phyloP scores from a whole-genome alignment of 2,329 filamentous ascomycete species.

The Tolypocladium album region DNA sequence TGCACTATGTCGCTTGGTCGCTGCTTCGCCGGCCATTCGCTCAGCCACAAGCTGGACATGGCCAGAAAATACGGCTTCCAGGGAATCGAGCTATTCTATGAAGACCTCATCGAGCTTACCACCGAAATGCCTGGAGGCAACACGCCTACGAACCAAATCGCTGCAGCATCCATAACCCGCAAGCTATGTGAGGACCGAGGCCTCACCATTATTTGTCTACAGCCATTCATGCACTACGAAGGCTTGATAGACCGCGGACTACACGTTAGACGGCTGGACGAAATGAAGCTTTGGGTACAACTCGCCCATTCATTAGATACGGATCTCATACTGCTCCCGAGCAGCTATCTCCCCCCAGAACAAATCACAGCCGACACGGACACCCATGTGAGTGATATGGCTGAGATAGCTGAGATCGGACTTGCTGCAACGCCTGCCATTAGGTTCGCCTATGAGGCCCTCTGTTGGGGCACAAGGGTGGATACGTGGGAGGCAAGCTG shows the following conservation, averaged over 20 bases:
- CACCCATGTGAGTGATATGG: constrained; percentile 51
- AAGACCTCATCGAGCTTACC: constrained; percentile 59
- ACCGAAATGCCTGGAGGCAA: constrained; percentile 28
- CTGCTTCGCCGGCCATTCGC: constrained; percentile 54
- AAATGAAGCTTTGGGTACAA: constrained; percentile 60
- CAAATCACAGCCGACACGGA: constrained; percentile 34
- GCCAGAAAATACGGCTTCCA: constrained; percentile 50
- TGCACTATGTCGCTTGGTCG: constrained; percentile 69
- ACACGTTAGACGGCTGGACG: constrained; percentile 45
- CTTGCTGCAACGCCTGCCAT: constrained; percentile 43
- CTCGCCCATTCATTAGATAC: constrained; percentile 54
- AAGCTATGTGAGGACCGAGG: constrained; percentile 43
- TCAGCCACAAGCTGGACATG: constrained; percentile 57
- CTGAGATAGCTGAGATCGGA: constrained; percentile 57
- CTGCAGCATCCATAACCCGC: constrained; percentile 47
- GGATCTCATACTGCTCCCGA: constrained; percentile 65
- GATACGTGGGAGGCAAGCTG: constrained; percentile 64
- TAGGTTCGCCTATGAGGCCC: constrained; percentile 61
- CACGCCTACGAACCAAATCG: constrained; percentile 32
- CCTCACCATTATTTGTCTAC: constrained; percentile 52
- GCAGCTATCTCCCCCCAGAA: constrained; percentile 49
- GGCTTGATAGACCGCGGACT: constrained; percentile 53
- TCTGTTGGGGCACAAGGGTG: constrained; percentile 61
- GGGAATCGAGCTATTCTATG: constrained; percentile 68
- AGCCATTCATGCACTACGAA: constrained; percentile 72